Evolutionary conservation across 441 rosid species (phyloP).

Genomic region (Corymbia citriodora): DNA sequence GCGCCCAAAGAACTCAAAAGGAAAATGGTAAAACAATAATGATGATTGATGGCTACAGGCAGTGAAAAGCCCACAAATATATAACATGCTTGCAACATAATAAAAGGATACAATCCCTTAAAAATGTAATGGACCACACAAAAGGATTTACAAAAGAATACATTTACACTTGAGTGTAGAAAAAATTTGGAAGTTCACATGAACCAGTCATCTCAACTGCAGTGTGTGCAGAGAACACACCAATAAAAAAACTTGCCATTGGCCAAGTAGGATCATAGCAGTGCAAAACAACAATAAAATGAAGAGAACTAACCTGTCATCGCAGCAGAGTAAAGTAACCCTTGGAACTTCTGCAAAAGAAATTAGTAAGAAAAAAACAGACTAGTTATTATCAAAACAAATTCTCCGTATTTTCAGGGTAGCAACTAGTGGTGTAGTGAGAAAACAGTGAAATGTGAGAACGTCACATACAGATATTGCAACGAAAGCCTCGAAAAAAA

Average conservation of each 20-base stretch:
- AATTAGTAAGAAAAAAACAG: neutral
- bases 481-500: neutral
- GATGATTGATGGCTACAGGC: neutral
- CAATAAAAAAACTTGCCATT: neutral
- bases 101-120: neutral
- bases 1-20: neutral
- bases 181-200: neutral
- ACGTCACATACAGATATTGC: neutral
- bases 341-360: slow-evolving; percentile 51
- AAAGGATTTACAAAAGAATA: neutral
- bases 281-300: neutral
- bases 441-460: neutral
- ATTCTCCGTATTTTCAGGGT: neutral
- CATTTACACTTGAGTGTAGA: neutral
- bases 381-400: neutral
- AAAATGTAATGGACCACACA: neutral
- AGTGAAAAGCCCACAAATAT: neutral
- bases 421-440: neutral
- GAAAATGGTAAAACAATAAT: neutral
- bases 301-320: slow-evolving; percentile 44
- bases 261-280: neutral
- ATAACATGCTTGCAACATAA: neutral
- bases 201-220: neutral
- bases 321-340: slow-evolving; percentile 53
- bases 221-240: neutral